These are phyloP conservation scores for Straminergon stramineum DNA, from an alignment of 225 moss, liverwort and hornwort species.

Conservation along the genomic window DNA sequence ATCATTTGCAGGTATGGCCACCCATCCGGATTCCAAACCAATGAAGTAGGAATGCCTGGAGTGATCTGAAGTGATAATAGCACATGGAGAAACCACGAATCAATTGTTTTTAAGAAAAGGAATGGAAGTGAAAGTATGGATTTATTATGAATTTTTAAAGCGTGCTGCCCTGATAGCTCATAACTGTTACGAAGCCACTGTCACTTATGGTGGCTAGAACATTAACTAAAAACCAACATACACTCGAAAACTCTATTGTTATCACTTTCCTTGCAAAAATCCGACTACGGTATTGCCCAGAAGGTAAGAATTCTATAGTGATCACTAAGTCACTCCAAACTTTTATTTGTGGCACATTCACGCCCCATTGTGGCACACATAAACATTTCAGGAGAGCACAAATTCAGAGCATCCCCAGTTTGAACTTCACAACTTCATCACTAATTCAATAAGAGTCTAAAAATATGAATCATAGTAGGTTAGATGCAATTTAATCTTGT, in stretches of 20 bases:
- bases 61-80: neutral
- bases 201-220: neutral
- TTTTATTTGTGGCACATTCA: neutral
- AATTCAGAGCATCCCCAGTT: neutral
- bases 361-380: neutral
- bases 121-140: neutral
- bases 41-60: neutral
- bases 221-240: neutral
- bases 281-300: neutral
- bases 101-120: neutral
- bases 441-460: neutral
- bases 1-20: neutral
- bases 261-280: neutral
- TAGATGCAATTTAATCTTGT: neutral
- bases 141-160: neutral
- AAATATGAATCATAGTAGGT: too few species aligned
- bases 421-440: neutral
- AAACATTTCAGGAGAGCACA: neutral
- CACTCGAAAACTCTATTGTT: neutral
- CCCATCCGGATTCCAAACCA: neutral
- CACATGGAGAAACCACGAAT: neutral
- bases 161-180: neutral
- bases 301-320: neutral
- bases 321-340: neutral
- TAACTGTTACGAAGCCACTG: neutral